Conservation (phyloP, 2,329 filamentous ascomycete species). For the Decorospora gaudefroyi region DNA sequence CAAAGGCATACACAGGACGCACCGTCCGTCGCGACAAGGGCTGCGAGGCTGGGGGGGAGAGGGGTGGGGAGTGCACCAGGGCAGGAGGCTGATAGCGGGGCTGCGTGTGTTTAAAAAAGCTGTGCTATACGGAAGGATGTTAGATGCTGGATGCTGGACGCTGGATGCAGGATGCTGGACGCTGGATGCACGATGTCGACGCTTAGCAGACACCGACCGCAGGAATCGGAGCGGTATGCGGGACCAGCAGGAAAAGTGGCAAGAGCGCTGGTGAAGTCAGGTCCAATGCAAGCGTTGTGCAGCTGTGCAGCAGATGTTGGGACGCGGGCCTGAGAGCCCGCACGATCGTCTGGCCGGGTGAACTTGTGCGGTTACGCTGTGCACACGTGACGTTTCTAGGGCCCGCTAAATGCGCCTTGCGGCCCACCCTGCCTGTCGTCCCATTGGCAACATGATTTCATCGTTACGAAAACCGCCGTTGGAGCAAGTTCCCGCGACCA, state of each 20-base stretch:
- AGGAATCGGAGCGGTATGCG: constrained; percentile 14
- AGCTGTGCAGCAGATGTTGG: constrained; percentile 28
- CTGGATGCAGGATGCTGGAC: constrained; percentile 4
- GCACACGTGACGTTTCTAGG: constrained; percentile 14
- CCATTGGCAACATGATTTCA: constrained; percentile 13
- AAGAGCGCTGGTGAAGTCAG: constrained; percentile 19
- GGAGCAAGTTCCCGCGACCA: neutral
- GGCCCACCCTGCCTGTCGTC: constrained; percentile 15
- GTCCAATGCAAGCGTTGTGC: constrained; percentile 19
- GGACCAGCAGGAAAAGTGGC: constrained; percentile 20
- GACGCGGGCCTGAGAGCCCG: constrained; percentile 15
- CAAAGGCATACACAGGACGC: constrained; percentile 27
- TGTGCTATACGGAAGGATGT: no score
- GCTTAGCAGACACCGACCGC: constrained; percentile 2
- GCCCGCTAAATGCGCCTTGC: constrained; percentile 16
- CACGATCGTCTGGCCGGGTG: constrained; percentile 13
- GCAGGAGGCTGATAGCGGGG: constrained; percentile 21
- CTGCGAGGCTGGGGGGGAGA: no score
- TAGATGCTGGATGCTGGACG: constrained; percentile 3
- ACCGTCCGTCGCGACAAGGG: constrained; percentile 25
- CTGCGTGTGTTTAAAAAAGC: constrained; percentile 2
- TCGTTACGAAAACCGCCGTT: constrained; percentile 17
- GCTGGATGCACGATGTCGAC: no score
- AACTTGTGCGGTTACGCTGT: constrained; percentile 8
- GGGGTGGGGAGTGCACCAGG: constrained; percentile 10